A percentile compares a stretch with the other conserved stretches of the same genome.
These are phyloP conservation scores for Xanthoconium stramineum DNA, from an alignment of 768 basidiomycete genomes.

Conservation along the genomic window DNA sequence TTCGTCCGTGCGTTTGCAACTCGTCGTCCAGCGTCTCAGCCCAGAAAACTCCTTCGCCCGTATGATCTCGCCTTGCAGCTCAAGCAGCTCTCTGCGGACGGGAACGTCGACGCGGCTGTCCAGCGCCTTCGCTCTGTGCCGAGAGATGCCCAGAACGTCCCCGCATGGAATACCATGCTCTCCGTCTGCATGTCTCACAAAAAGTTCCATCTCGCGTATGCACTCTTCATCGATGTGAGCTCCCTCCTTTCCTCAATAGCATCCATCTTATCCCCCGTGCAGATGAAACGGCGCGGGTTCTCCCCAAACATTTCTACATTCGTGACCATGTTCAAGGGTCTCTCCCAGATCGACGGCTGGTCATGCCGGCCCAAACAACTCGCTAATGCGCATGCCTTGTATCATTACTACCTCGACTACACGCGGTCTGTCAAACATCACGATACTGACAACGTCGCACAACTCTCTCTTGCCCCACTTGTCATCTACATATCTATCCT, in stretches of 20 bases:
- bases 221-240: slow-evolving; percentile 68
- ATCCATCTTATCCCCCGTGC: slow-evolving; percentile 1
- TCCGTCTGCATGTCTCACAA: slow-evolving; percentile 56
- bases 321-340: slow-evolving; percentile 64
- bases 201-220: slow-evolving; percentile 57
- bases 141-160: slow-evolving; percentile 67
- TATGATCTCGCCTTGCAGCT: slow-evolving; percentile 59
- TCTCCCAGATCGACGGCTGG: slow-evolving; percentile 64
- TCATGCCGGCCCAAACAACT: slow-evolving; percentile 55
- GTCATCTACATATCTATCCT: slow-evolving; percentile 66
- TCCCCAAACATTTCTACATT: slow-evolving; percentile 66
- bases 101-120: slow-evolving; percentile 61
- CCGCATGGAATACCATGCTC: slow-evolving; percentile 80
- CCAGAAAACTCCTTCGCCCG: slow-evolving; percentile 49
- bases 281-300: slow-evolving; percentile 88
- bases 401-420: slow-evolving; percentile 53
- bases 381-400: slow-evolving; percentile 55
- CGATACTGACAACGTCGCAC: slow-evolving; percentile 45
- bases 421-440: slow-evolving; percentile 46
- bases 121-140: slow-evolving; percentile 66
- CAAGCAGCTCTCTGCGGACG: slow-evolving; percentile 52
- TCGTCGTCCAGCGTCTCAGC: not conserved
- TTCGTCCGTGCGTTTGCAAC: slow-evolving; percentile 6
- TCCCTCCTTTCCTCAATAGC: slow-evolving; percentile 12
- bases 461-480: slow-evolving; percentile 46